phyloP scores from a whole-genome alignment of 1,139 yeast genomes.

The Lodderomyces orthopsilosis region DNA sequence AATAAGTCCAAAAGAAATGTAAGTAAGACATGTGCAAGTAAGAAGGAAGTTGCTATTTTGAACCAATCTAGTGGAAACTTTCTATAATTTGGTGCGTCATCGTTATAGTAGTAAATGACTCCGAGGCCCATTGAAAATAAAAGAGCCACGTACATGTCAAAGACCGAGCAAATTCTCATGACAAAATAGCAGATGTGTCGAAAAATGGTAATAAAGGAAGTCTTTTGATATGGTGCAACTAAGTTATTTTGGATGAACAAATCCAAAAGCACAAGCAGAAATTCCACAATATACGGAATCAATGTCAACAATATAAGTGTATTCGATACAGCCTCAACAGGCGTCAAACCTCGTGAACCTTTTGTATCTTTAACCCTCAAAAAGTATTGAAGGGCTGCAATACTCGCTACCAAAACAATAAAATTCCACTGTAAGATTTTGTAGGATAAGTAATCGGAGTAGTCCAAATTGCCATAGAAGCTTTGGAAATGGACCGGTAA shows the following conservation, averaged over 20 bases:
- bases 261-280: constrained; percentile 12
- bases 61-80: constrained; percentile 22
- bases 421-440: constrained; percentile 18
- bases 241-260: constrained; percentile 21
- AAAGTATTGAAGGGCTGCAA: constrained; percentile 25
- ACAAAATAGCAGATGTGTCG: constrained; percentile 3
- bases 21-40: constrained; percentile 13
- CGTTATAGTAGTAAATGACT: constrained; percentile 30
- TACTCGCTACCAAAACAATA: constrained; percentile 17
- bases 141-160: constrained; percentile 18
- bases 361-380: constrained; percentile 26
- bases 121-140: constrained; percentile 42
- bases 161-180: constrained; percentile 5
- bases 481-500: constrained; percentile 23
- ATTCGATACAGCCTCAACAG: background rate
- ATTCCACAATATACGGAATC: constrained; percentile 21
- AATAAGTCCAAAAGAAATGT: background rate
- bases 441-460: constrained; percentile 20
- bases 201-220: constrained; percentile 5
- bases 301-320: constrained; percentile 17
- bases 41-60: constrained; percentile 19
- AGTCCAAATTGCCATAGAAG: constrained; percentile 29
- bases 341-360: constrained; percentile 22
- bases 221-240: constrained; percentile 4
- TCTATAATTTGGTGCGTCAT: constrained; percentile 26